Base-by-base conservation (phyloP, 1,284 basidiomycete genomes). In the Boletus sp. region DNA sequence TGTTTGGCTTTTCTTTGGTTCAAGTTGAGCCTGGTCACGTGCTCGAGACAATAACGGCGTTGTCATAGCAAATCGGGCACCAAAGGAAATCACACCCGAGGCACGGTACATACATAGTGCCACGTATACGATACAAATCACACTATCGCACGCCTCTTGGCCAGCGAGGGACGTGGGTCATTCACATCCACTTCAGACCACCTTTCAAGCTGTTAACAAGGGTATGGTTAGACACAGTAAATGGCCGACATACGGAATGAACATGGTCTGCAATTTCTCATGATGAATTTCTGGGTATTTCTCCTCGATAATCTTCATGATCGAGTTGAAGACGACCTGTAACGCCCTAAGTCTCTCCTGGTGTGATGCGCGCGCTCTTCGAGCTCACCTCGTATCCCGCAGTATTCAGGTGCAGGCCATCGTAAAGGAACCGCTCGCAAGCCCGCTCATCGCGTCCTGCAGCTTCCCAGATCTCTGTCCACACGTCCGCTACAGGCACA, bases 371-470 rank as follows among this genome's bases (percentile, higher is more conserved):
- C 16, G 0, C 36, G 10, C 17, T 22, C 26, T 8, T 25, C 8
- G 14, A 26, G 2, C 51, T 52, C 58, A 88, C 84, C 63, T 73
- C 64, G 60, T 94, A 93, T 23, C 89, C 92, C 1, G 69, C 75
- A 10, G 67, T 69, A 42, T 78, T 90, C 55, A 91, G 66, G 66
- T 95, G 92, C 50, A 94, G 68, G 1, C 92, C 91, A 59, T 94
- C 91, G 35, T 53, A 57, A 44, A 87, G 61, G 57, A 79, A 84
- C 43, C 64, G 63, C 10, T 64, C 70, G 44, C 86, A 65, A 5
- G 67, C 70, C 17, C 65, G 61, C 61, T 84, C 78, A 17, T 74
- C 71, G 59, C 77, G 69, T 0, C 81, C 87, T 12, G 84, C 80
- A 2, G 75, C 81, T 19, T 82, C 71, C 72, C 82, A 88, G 8